Base-by-base conservation (phyloP, 495 filamentous ascomycete species). In the Hypomontagnella submonticulosa region DNA sequence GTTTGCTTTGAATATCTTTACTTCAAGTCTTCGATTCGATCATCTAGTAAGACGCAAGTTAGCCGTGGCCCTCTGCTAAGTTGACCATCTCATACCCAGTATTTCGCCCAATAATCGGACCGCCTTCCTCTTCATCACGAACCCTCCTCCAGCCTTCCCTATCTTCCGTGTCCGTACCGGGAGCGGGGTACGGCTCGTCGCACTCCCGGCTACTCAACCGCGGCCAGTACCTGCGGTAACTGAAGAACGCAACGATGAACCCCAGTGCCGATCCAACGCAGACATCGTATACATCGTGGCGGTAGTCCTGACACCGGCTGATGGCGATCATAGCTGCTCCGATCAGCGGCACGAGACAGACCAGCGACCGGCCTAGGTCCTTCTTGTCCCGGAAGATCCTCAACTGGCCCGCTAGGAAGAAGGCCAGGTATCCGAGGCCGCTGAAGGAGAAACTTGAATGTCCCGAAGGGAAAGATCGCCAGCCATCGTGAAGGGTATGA, bases 281-380 rank as follows among this genome's bases (percentile, higher is more conserved):
- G 15, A 99, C 96, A 78, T 99, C 95, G 48, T 89, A 97, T 4
- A 96, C 90, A 73, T 98, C 96, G 66, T 99, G 95, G 20, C 95
- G 79, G 72, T 99, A 99, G 73, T 99, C 95, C 71, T 96, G 89
- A 48, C 91, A 87, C 5, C 95, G 84, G n/a, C 90, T 94, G 43
- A 97, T 91, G 8, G 93, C 93, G 63, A 98, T 92, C 80, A 97
- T 75, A 3, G 88, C 80, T 4, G 96, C 96, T 20, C 89, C 92
- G 1, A 98, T 67, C 1, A 96, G 69, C 3, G 96, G 96, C 10
- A 79, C 75, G 0, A 88, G 70, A 34, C 87, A 87, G 15, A 92
- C n/a, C 23, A 97, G 77, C 44, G 84, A 84, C 15, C 84, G 84
- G 4, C 82, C 79, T 43, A 95, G 80, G 69, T 93, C 92, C 15